Percentiles rank a stretch among this genome's conserved stretches.
These are phyloP conservation scores for Microbotryum scabiosae DNA, from an alignment of 1,284 basidiomycete species.

Conservation along the genomic window DNA sequence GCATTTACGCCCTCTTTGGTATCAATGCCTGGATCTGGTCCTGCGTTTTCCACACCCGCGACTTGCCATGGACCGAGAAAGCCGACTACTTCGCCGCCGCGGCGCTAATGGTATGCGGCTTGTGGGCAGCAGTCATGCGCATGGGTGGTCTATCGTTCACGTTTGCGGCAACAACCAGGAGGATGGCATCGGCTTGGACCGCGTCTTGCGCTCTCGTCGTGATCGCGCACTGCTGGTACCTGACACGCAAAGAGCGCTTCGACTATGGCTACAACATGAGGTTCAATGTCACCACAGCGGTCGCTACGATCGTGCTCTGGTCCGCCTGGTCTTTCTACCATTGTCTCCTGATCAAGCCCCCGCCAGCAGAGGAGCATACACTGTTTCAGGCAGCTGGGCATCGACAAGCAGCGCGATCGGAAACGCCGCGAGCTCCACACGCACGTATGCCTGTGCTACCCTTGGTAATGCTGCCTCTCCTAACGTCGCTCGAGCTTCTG, in stretches of 20 bases:
- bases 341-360: conserved; percentile 9
- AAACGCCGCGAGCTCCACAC: conserved; percentile 27
- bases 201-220: not conserved
- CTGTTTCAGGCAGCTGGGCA: conserved; percentile 40
- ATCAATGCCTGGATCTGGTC: conserved; percentile 93
- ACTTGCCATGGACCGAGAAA: conserved; percentile 75
- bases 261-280: conserved; percentile 93
- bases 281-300: conserved; percentile 70
- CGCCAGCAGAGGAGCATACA: conserved; percentile 51
- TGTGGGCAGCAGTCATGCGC: conserved; percentile 51
- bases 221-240: conserved; percentile 66
- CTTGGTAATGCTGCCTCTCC: conserved; percentile 60
- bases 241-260: conserved; percentile 67
- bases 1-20: conserved; percentile 60
- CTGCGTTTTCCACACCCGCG: conserved; percentile 83
- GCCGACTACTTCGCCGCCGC: conserved; percentile 94
- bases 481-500: conserved; percentile 76
- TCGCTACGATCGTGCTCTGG: conserved; percentile 71
- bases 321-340: conserved; percentile 53
- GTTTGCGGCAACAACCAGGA: not conserved
- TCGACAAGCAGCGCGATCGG: conserved; percentile 35
- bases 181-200: conserved; percentile 38
- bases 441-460: conserved; percentile 37
- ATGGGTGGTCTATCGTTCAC: conserved; percentile 34
- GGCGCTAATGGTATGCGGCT: conserved; percentile 56